Evolutionary conservation across 768 basidiomycete species (phyloP).

Genomic region (Hortiboletus flavorubellus): DNA sequence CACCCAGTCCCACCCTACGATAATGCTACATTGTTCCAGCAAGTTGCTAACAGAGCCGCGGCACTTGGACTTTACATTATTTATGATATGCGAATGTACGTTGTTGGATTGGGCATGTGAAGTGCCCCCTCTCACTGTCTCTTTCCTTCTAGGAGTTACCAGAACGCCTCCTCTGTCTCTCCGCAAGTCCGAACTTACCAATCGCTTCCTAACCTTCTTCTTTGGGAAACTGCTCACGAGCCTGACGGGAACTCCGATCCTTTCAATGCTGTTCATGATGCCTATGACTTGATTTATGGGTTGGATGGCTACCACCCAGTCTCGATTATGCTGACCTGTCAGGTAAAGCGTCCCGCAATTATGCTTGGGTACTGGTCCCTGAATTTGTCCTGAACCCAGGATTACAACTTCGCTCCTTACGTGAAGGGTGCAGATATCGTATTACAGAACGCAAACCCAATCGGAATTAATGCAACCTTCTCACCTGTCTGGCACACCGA

Average conservation of each 20-base stretch:
- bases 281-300: slow-evolving; percentile 46
- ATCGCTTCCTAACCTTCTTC: slow-evolving; percentile 60
- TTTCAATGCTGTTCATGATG: slow-evolving; percentile 46
- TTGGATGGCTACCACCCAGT: slow-evolving; percentile 59
- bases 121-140: too few species aligned
- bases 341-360: slow-evolving; percentile 12
- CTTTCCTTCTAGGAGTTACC: slow-evolving; percentile 51
- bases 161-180: slow-evolving; percentile 56
- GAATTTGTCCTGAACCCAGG: slow-evolving; percentile 25
- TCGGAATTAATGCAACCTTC: slow-evolving; percentile 59
- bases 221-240: slow-evolving; percentile 74
- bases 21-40: slow-evolving; percentile 41
- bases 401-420: slow-evolving; percentile 61
- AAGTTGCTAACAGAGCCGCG: slow-evolving; percentile 17
- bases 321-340: slow-evolving; percentile 52
- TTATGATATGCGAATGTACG: slow-evolving; percentile 72
- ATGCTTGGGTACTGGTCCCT: background rate
- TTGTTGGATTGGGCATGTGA: too few species aligned
- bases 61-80: slow-evolving; percentile 52
- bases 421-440: slow-evolving; percentile 65
- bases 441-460: slow-evolving; percentile 42
- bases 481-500: slow-evolving; percentile 57
- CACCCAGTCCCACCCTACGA: slow-evolving; percentile 71
- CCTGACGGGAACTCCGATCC: slow-evolving; percentile 70
- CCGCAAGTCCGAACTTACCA: slow-evolving; percentile 63